Evolutionary conservation across 768 basidiomycete species (phyloP).

Genomic region (Suillus lakei): DNA sequence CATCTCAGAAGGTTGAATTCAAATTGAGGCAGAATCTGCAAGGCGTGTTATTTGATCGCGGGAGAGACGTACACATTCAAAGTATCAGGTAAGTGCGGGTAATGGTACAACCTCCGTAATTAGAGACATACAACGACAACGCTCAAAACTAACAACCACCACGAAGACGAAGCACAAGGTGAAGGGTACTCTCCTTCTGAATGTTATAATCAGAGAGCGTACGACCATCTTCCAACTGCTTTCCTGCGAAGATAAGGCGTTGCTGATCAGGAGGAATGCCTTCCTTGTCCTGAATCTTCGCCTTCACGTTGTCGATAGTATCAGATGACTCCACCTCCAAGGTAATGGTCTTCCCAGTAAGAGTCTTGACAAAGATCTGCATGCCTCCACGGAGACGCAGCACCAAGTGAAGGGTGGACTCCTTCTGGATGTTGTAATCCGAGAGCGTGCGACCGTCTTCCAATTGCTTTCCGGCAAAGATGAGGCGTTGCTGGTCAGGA

Average conservation of each 20-base stretch:
- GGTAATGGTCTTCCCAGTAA: slow-evolving; percentile 80
- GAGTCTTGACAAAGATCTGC: slow-evolving; percentile 75
- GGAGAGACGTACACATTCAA: background rate
- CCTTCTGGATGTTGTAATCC: slow-evolving; percentile 86
- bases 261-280: slow-evolving; percentile 82
- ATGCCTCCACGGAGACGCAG: slow-evolving; percentile 72
- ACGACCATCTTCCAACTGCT: slow-evolving; percentile 79
- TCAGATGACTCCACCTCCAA: slow-evolving; percentile 77
- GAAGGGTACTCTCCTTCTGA: slow-evolving; percentile 75
- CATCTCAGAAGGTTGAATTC: background rate
- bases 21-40: background rate
- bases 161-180: slow-evolving; percentile 74
- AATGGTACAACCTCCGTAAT: slow-evolving; percentile 9
- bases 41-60: background rate
- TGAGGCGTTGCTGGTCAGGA: slow-evolving; percentile 85
- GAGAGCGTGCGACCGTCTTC: slow-evolving; percentile 92
- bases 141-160: slow-evolving; percentile 59
- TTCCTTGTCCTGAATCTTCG: slow-evolving; percentile 82
- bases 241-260: slow-evolving; percentile 80
- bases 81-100: background rate
- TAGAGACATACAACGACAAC: background rate
- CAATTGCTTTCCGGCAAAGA: slow-evolving; percentile 93
- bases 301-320: slow-evolving; percentile 79
- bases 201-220: slow-evolving; percentile 81
- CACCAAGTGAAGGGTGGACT: slow-evolving; percentile 77